A percentile compares a stretch with the other conserved stretches of the same genome.
Evolutionary conservation across 768 basidiomycete genomes (phyloP).

Genomic region (Boletus speciosus): DNA sequence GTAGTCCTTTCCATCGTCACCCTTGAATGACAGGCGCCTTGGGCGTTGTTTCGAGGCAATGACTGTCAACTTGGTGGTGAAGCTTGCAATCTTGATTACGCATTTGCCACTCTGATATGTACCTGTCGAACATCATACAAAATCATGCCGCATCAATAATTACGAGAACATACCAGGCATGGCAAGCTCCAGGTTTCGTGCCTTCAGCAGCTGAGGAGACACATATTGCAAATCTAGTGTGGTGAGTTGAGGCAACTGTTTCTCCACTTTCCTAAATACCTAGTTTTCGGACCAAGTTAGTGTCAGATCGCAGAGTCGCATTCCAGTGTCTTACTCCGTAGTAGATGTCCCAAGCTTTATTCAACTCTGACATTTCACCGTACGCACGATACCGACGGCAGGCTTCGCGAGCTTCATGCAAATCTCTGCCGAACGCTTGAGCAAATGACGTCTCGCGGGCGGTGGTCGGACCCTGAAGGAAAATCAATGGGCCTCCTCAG

Average conservation of each 20-base stretch:
- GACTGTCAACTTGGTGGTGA: slow-evolving; percentile 85
- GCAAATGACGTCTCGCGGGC: slow-evolving; percentile 92
- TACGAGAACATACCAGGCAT: slow-evolving; percentile 66
- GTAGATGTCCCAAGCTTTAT: slow-evolving; percentile 99
- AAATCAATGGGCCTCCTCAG: slow-evolving; percentile 1
- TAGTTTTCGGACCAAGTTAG: slow-evolving; percentile 27
- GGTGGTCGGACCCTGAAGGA: slow-evolving; percentile 80
- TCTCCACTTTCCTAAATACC: slow-evolving; percentile 97
- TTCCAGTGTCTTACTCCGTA: slow-evolving; percentile 63
- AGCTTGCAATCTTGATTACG: slow-evolving; percentile 77
- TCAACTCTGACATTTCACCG: slow-evolving; percentile 85
- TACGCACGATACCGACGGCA: slow-evolving; percentile 82
- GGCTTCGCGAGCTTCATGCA: slow-evolving; percentile 89
- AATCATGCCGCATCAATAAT: not conserved
- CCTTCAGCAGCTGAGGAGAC: slow-evolving; percentile 86
- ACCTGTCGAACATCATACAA: slow-evolving; percentile 41
- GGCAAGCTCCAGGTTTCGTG: slow-evolving; percentile 89
- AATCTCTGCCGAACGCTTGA: slow-evolving; percentile 89
- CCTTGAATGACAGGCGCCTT: slow-evolving; percentile 79
- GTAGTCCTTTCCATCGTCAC: slow-evolving; percentile 91
- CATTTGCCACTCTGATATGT: slow-evolving; percentile 89
- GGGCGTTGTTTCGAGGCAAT: slow-evolving; percentile 98
- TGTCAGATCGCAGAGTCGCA: not conserved
- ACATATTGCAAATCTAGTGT: slow-evolving; percentile 96
- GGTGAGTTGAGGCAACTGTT: slow-evolving; percentile 83